Evolutionary conservation across 306 rosid species (phyloP).

Genomic region (Ziziphus jujuba): DNA sequence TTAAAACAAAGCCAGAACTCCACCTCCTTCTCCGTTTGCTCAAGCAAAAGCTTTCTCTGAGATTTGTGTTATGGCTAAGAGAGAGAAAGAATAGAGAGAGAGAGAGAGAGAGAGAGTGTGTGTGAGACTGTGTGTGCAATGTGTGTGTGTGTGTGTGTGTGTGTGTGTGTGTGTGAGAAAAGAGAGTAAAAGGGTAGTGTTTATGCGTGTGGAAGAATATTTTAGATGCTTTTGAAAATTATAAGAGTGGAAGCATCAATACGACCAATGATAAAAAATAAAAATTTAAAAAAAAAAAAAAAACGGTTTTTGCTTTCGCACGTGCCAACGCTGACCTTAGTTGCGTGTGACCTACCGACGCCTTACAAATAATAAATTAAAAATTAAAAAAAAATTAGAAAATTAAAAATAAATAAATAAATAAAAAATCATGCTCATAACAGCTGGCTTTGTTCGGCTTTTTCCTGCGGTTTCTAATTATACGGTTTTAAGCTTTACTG

Average conservation of each 20-base stretch:
- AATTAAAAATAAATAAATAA: too few relatives aligned
- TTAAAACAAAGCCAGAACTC: not conserved
- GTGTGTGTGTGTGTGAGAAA: constrained; percentile 5
- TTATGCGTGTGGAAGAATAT: not conserved
- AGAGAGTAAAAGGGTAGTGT: not conserved
- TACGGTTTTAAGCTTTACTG: not conserved
- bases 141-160: not conserved
- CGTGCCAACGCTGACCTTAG: constrained; percentile 39
- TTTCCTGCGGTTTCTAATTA: constrained; percentile 14
- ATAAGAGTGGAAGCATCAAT: constrained; percentile 21
- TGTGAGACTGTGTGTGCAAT: not conserved
- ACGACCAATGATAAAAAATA: constrained; percentile 30
- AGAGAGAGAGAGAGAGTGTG: not conserved
- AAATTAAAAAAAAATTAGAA: too few relatives aligned
- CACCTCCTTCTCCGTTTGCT: constrained; percentile 10
- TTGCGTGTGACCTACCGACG: constrained; percentile 78
- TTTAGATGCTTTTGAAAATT: constrained; percentile 32
- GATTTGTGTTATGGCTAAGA: constrained; percentile 52
- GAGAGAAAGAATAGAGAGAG: constrained; percentile 21
- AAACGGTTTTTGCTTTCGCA: constrained; percentile 36
- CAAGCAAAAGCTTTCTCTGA: constrained; percentile 15
- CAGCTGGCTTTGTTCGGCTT: not conserved
- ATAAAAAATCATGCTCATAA: not conserved
- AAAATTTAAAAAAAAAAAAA: too few relatives aligned
- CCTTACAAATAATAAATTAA: constrained; percentile 9